phyloP scores from a whole-genome alignment of 2,329 filamentous ascomycete genomes.

The Cladorrhinum sp. region DNA sequence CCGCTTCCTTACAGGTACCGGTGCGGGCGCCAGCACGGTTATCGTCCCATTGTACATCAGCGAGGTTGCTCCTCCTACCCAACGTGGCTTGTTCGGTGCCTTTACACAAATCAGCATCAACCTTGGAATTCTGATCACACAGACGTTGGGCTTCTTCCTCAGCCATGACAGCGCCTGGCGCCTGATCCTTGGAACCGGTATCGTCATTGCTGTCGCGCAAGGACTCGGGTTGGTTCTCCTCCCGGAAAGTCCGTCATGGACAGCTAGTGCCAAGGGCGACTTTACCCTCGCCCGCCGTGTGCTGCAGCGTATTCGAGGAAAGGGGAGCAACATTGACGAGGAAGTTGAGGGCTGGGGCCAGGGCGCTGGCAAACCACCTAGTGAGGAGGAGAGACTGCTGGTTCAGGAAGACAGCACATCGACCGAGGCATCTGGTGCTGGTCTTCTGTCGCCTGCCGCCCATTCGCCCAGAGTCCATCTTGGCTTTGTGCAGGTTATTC shows the following conservation, averaged over 20 bases:
- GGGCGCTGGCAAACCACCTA: constrained; percentile 40
- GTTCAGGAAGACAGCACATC: constrained; percentile 32
- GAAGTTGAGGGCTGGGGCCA: constrained; percentile 66
- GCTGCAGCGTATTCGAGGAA: constrained; percentile 74
- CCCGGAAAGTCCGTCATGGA: constrained; percentile 85
- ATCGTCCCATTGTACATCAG: constrained; percentile 94
- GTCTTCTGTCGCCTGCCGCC: constrained; percentile 23
- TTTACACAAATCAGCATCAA: constrained; percentile 96
- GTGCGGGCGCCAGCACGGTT: constrained; percentile 84
- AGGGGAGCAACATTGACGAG: constrained; percentile 63
- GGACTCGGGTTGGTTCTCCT: constrained; percentile 69
- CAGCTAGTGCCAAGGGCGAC: constrained; percentile 63
- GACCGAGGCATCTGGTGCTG: constrained; percentile 26
- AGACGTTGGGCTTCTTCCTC: constrained; percentile 82
- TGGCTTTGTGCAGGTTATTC: constrained; percentile 63
- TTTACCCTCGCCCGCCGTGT: constrained; percentile 60
- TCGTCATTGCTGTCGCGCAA: constrained; percentile 65
- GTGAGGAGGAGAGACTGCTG: constrained; percentile 72
- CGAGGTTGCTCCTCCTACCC: constrained; percentile 74
- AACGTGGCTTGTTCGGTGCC: constrained; percentile 74
- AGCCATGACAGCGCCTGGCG: constrained; percentile 80
- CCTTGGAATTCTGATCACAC: constrained; percentile 78
- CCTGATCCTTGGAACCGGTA: constrained; percentile 73
- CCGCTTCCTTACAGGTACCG: constrained; percentile 75
- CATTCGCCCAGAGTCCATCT: constrained; percentile 39